Evolutionary conservation across 352 stramenopile species (phyloP).

Genomic region (Phytophthora syringae): DNA sequence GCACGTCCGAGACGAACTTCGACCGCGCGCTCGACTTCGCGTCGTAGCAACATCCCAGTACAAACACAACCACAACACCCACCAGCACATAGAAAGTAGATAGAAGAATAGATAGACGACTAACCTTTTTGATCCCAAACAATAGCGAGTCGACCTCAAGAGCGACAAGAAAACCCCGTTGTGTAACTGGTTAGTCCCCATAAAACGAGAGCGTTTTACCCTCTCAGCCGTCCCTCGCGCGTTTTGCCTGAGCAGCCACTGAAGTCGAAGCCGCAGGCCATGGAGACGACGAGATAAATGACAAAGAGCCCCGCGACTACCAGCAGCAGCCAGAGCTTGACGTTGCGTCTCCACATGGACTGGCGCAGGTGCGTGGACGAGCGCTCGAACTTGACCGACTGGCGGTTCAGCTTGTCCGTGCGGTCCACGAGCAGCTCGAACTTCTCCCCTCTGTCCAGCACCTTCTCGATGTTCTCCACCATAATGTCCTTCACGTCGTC

Average conservation of each 20-base stretch:
- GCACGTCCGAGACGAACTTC: slow-evolving; percentile 74
- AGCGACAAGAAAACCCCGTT: too few species aligned
- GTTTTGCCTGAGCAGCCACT: slow-evolving; percentile 76
- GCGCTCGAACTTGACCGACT: slow-evolving; percentile 97
- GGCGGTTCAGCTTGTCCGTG: slow-evolving; percentile 96
- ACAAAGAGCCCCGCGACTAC: slow-evolving; percentile 80
- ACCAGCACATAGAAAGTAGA: slow-evolving; percentile 28
- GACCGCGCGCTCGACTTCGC: slow-evolving; percentile 82
- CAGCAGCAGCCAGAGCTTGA: slow-evolving; percentile 89
- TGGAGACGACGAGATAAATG: slow-evolving; percentile 87
- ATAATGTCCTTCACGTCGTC: slow-evolving; percentile 99
- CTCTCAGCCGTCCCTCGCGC: slow-evolving; percentile 8
- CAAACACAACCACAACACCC: slow-evolving; percentile 3
- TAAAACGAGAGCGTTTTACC: too few species aligned
- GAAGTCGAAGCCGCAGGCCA: slow-evolving; percentile 89
- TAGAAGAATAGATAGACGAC: slow-evolving; percentile 34
- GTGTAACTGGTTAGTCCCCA: too few species aligned
- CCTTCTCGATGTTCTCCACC: slow-evolving; percentile 99
- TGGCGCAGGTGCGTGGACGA: slow-evolving; percentile 89
- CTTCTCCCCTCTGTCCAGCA: slow-evolving; percentile 98
- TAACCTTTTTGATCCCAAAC: slow-evolving; percentile 14
- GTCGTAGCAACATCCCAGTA: slow-evolving; percentile 15
- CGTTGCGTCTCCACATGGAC: slow-evolving; percentile 88
- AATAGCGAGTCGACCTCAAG: too few species aligned
- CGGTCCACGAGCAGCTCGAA: slow-evolving; percentile 95